A percentile compares a stretch with the other conserved stretches of the same genome.
These are phyloP conservation scores for Penicillium sp. DNA, from an alignment of 2,329 filamentous ascomycete genomes.

Conservation along the genomic window DNA sequence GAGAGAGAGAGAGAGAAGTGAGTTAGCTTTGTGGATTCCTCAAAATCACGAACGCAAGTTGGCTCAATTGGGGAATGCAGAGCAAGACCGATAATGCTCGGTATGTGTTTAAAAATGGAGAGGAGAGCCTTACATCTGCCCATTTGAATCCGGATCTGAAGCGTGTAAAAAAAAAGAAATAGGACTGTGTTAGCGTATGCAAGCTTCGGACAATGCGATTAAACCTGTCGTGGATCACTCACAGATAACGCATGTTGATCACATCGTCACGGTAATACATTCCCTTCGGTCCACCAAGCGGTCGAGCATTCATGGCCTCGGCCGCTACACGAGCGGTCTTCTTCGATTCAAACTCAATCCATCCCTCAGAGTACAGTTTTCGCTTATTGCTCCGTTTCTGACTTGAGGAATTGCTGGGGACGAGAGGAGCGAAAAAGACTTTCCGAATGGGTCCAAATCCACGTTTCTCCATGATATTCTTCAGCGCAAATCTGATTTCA, in stretches of 20 bases:
- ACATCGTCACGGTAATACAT: constrained; percentile 44
- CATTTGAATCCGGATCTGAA: constrained; percentile 25
- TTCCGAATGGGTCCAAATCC: constrained; percentile 40
- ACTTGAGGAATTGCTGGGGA: constrained; percentile 20
- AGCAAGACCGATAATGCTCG: background rate
- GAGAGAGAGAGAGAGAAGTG: background rate
- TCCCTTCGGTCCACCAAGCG: constrained; percentile 40
- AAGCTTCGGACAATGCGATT: too few species aligned
- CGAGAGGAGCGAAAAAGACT: constrained; percentile 39
- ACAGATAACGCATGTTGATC: constrained; percentile 44
- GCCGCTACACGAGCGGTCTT: constrained; percentile 41
- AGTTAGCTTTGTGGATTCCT: background rate
- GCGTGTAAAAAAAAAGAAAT: too few species aligned
- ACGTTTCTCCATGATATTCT: constrained; percentile 36
- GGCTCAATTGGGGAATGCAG: background rate
- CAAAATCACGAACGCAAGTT: background rate
- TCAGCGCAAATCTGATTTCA: constrained; percentile 23
- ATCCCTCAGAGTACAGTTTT: constrained; percentile 42
- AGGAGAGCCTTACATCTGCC: constrained; percentile 25
- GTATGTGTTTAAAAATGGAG: background rate
- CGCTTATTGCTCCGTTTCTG: constrained; percentile 35
- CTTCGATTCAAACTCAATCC: constrained; percentile 44
- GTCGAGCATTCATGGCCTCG: constrained; percentile 41
- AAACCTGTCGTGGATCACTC: background rate
- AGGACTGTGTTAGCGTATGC: too few species aligned